Base-by-base conservation (phyloP, 495 filamentous ascomycete species). In the Amorphotheca resinae region DNA sequence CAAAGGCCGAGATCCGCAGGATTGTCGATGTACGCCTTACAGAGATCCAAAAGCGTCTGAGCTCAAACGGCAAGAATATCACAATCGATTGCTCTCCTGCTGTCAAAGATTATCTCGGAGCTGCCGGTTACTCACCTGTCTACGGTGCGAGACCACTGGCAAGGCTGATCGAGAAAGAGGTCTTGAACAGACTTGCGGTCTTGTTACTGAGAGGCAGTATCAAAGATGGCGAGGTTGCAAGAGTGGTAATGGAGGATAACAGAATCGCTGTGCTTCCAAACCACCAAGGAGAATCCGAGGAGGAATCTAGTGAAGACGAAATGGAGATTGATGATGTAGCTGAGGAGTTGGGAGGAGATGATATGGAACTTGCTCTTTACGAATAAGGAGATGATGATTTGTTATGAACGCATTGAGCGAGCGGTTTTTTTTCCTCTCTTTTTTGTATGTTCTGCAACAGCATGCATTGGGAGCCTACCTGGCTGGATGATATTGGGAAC, bases 91-190 rank as follows among this genome's bases (percentile, higher is more conserved):
- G 89, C 53, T 72, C 78, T 20, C 73, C 82, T 11, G 81, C 82
- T 39, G 91, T 88, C 54, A 87, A 85, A 60, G 85, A 95, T 48
- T 94, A 91, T 57, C 69, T 98, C 9, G 91, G 85, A 49, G 71
- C 69, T 17, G 80, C 86, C 0, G 91, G 91, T 3, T 96, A 98
- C 64, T 88, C 80, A 3, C 91, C 91, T 1, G 85, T 83, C 0
- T 98, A 98, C 51, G 91, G 91, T 59, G 91, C 91, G 23, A 70
- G 91, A 28, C 91, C 91, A 16, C 65, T 98, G 5, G 77, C 77
- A 28, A 73, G 91, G 26, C 72, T 98, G 50, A 93, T 98, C 48
- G 89, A 98, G 66, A 85, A 87, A 61, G 91, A 98, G 61, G 83
- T 98, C 22, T 75, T 98, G 48, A 98, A 98, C 60, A 79, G 79